Evolutionary conservation across 768 basidiomycete genomes (phyloP).

Genomic region (Pisolithus orientalis): DNA sequence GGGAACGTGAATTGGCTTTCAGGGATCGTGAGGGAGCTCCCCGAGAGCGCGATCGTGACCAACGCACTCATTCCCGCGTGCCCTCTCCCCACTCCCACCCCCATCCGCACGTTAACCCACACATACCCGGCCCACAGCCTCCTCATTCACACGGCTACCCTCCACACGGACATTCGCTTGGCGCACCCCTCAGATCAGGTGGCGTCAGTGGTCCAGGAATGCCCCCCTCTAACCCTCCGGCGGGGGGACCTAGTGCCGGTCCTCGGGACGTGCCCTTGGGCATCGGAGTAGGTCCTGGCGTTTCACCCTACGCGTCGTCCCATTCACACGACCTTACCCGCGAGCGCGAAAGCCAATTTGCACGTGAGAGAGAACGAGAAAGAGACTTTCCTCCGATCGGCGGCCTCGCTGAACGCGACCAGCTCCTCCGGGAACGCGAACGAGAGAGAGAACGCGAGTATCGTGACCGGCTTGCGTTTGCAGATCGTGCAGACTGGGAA

Average conservation of each 20-base stretch:
- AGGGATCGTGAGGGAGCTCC: constrained; percentile 14
- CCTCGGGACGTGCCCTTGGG: not conserved
- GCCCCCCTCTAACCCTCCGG: constrained; percentile 13
- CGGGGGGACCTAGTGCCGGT: too few relatives aligned
- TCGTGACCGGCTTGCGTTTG: constrained; percentile 17
- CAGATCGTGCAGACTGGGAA: constrained; percentile 9
- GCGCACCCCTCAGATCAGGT: not conserved
- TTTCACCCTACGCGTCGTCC: not conserved
- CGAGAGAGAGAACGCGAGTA: constrained; percentile 23
- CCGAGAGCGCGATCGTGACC: constrained; percentile 26
- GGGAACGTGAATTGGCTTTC: constrained; percentile 1
- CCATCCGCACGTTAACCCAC: constrained; percentile 2
- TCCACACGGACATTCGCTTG: not conserved
- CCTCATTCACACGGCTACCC: constrained; percentile 3
- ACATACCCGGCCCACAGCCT: constrained; percentile 4
- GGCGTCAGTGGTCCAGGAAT: not conserved
- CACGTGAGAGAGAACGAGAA: constrained; percentile 11
- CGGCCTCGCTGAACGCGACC: not conserved
- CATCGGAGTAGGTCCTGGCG: not conserved
- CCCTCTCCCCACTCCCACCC: constrained; percentile 17
- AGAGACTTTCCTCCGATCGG: not conserved
- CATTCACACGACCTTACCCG: constrained; percentile 18
- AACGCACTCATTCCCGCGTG: constrained; percentile 20
- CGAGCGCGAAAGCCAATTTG: constrained; percentile 21
- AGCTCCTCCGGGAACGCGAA: constrained; percentile 22